Conservation (phyloP, 164 flowering plant species). For the Houttuynia cordata region DNA sequence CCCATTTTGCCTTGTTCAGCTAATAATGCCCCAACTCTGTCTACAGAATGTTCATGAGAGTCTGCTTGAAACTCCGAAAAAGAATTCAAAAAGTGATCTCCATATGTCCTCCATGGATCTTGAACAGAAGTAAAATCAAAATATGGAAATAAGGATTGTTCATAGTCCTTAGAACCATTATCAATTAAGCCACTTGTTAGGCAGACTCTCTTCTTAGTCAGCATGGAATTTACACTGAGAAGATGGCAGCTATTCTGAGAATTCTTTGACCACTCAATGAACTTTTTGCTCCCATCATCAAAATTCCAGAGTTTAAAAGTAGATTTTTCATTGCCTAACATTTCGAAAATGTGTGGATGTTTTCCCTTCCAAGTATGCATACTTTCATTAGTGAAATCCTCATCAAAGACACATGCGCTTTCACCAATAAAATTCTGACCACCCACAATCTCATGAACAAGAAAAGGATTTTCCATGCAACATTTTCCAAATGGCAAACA, state of each 20-base stretch:
- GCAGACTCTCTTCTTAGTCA: conserved; percentile 22
- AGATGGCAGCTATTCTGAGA: conserved; percentile 18
- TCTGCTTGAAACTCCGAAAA: neutral
- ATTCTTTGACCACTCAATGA: conserved; percentile 7
- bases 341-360: conserved; percentile 9
- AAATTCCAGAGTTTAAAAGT: neutral
- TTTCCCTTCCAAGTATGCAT: conserved; percentile 8
- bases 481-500: conserved; percentile 22
- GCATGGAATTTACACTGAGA: conserved; percentile 56
- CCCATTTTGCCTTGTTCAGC: neutral
- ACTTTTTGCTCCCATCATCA: conserved; percentile 8
- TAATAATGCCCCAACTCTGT: neutral
- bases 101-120: conserved; percentile 26
- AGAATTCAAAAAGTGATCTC: conserved; percentile 12
- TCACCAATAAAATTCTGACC: neutral
- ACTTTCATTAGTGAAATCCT: conserved; percentile 5
- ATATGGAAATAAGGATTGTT: conserved; percentile 19
- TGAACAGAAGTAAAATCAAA: conserved; percentile 63
- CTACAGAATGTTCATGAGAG: neutral
- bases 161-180: conserved; percentile 7
- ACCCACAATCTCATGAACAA: conserved; percentile 8
- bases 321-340: conserved; percentile 7
- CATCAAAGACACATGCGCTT: neutral
- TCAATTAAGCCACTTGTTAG: conserved; percentile 15
- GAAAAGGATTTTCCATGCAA: conserved; percentile 19